Evolutionary conservation across 106 monocot species (phyloP).

Genomic region (Dendrobium catenatum): DNA sequence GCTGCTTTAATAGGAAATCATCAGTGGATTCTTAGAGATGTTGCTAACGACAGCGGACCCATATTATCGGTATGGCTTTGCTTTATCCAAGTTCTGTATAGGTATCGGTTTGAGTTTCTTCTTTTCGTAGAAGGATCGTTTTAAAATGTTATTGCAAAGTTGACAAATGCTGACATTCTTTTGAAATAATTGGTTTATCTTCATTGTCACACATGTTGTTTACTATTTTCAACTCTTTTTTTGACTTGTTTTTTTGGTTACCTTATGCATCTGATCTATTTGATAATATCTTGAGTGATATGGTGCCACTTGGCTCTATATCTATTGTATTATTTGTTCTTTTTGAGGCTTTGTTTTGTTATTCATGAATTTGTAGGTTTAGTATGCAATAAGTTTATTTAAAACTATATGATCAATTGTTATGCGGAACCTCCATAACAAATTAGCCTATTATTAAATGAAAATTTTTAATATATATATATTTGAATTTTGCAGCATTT

Average conservation of each 20-base stretch:
- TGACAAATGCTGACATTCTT: neutral
- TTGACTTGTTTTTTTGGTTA: neutral
- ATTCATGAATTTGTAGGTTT: neutral
- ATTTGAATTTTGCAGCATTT: constrained; percentile 34
- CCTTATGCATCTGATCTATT: neutral
- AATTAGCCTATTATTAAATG: neutral
- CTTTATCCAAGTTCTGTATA: neutral
- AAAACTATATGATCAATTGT: neutral
- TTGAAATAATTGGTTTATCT: neutral
- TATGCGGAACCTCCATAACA: neutral
- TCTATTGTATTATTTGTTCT: neutral
- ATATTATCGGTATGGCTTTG: neutral
- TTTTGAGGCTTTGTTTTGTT: neutral
- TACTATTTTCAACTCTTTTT: neutral
- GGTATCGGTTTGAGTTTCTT: neutral
- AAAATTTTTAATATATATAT: neutral
- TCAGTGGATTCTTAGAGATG: constrained; percentile 66
- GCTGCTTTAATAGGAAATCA: constrained; percentile 55
- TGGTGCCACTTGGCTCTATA: neutral
- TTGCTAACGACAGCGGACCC: constrained; percentile 42
- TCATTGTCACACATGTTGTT: neutral
- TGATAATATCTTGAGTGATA: neutral
- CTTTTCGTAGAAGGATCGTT: neutral
- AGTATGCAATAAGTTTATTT: neutral
- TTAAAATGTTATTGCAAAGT: neutral